Conservation (phyloP, 2,329 filamentous ascomycete genomes). For the Clonostachys chloroleuca region DNA sequence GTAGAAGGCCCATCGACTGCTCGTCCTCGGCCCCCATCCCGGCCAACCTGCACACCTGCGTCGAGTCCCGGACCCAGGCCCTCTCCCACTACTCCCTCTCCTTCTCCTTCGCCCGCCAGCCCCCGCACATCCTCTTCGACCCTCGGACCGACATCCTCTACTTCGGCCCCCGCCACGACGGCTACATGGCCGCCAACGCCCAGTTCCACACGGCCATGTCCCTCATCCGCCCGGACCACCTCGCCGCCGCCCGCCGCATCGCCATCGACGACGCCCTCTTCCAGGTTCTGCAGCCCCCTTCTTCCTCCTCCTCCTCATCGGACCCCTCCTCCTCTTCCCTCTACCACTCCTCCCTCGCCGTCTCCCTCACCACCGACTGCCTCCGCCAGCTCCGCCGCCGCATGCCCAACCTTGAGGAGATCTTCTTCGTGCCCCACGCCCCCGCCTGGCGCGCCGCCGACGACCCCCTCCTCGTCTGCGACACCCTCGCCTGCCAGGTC, state of each 20-base stretch:
- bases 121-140: slow-evolving; percentile 35
- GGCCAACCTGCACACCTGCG: slow-evolving; percentile 37
- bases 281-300: slow-evolving; percentile 10
- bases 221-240: slow-evolving; percentile 32
- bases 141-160: slow-evolving; percentile 36
- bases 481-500: slow-evolving; percentile 19
- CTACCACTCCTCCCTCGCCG: slow-evolving; percentile 22
- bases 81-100: slow-evolving; percentile 37
- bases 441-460: slow-evolving; percentile 5
- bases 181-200: slow-evolving; percentile 37
- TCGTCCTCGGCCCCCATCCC: slow-evolving; percentile 35
- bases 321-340: not conserved
- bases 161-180: slow-evolving; percentile 34
- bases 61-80: slow-evolving; percentile 39
- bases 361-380: slow-evolving; percentile 31
- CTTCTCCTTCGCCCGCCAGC: slow-evolving; percentile 15
- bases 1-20: slow-evolving; percentile 21
- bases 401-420: slow-evolving; percentile 32
- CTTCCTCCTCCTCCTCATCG: not conserved
- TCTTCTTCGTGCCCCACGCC: slow-evolving; percentile 35
- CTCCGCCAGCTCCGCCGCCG: slow-evolving; percentile 28
- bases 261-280: slow-evolving; percentile 41
- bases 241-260: slow-evolving; percentile 31
- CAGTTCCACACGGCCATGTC: slow-evolving; percentile 39
- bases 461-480: slow-evolving; percentile 24